Percentiles rank a stretch among this genome's conserved stretches.
These are phyloP conservation scores for Rehmannia glutinosa DNA, from an alignment of 257 asterid species.

Conservation along the genomic window DNA sequence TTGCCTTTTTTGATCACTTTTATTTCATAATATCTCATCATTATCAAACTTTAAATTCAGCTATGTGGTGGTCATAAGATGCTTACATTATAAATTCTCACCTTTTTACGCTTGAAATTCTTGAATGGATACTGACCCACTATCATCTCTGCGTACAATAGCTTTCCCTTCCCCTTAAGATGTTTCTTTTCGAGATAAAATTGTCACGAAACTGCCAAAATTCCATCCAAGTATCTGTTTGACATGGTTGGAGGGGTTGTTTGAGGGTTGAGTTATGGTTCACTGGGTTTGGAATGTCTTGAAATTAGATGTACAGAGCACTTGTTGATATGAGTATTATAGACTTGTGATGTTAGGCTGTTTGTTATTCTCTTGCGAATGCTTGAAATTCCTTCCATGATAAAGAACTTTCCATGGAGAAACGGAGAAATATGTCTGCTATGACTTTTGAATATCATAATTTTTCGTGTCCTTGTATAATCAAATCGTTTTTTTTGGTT, in stretches of 20 bases:
- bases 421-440: conserved; percentile 50
- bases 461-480: conserved; percentile 1
- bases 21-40: not conserved
- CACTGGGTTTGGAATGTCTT: not conserved
- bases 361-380: conserved; percentile 62
- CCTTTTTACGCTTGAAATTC: not conserved
- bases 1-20: conserved; percentile 10
- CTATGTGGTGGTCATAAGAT: not conserved
- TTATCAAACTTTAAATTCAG: not conserved
- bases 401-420: conserved; percentile 31
- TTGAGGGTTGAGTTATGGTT: not conserved
- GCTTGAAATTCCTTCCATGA: conserved; percentile 37
- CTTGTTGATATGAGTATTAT: conserved; percentile 7
- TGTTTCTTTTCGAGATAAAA: not conserved
- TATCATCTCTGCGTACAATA: not conserved
- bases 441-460: conserved; percentile 11
- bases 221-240: not conserved
- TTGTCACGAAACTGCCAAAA: not conserved
- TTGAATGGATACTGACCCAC: not conserved
- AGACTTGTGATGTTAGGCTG: conserved; percentile 43
- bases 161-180: not conserved
- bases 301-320: not conserved
- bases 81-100: not conserved
- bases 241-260: not conserved
- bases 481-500: not conserved